Conservation (phyloP, 139 green algal genomes). For the Chlorokybus atmophyticus region DNA sequence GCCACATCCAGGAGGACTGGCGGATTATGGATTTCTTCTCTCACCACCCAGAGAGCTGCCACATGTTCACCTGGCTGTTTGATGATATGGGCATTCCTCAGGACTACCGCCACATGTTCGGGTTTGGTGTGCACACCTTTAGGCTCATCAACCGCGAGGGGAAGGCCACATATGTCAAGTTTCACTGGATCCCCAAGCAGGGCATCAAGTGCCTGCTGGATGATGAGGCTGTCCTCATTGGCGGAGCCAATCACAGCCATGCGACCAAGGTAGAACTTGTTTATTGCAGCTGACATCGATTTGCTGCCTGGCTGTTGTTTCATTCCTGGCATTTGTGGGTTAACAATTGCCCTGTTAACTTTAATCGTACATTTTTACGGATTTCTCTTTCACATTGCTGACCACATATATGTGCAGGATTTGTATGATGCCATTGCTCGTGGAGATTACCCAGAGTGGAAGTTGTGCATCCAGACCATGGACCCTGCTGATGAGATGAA, state of each 20-base stretch:
- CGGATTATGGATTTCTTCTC: conserved; percentile 93
- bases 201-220: conserved; percentile 71
- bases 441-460: conserved; percentile 90
- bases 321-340: no score
- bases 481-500: conserved; percentile 58
- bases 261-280: conserved; percentile 60
- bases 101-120: conserved; percentile 87
- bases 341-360: no score
- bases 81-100: conserved; percentile 79
- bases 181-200: conserved; percentile 87
- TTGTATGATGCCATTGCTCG: conserved; percentile 79
- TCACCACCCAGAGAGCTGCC: conserved; percentile 71
- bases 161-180: conserved; percentile 81
- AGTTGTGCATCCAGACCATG: conserved; percentile 84
- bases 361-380: not conserved
- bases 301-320: no score
- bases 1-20: conserved; percentile 88
- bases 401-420: conserved; percentile 40
- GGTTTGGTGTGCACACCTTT: conserved; percentile 95
- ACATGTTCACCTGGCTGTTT: conserved; percentile 93
- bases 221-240: conserved; percentile 75
- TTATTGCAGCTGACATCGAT: no score
- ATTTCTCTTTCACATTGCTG: not conserved
- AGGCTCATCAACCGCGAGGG: conserved; percentile 67
- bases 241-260: conserved; percentile 84